Conservation (phyloP, 1,139 yeast species). For the Suhomyces ambrosiae region DNA sequence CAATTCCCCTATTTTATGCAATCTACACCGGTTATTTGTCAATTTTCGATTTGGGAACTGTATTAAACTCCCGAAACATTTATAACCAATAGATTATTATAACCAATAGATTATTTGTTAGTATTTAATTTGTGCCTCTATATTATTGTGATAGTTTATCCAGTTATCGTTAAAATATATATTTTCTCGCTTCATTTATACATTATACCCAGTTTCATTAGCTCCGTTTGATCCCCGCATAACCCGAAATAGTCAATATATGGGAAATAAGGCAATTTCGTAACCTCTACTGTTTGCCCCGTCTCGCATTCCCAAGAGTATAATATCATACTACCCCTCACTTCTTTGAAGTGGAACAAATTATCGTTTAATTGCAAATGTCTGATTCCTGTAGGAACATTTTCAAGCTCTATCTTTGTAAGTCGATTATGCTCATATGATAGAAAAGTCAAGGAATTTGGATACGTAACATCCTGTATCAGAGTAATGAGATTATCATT, state of each 20-base stretch:
- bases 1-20: too few relatives aligned
- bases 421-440: constrained; percentile 14
- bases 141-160: too few relatives aligned
- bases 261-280: constrained; percentile 17
- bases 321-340: constrained; percentile 4
- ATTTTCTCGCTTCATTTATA: too few relatives aligned
- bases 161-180: too few relatives aligned
- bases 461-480: constrained; percentile 11
- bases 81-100: too few relatives aligned
- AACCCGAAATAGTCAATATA: constrained; percentile 15
- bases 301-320: constrained; percentile 7
- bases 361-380: constrained; percentile 14
- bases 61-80: too few relatives aligned
- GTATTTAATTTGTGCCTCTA: too few relatives aligned
- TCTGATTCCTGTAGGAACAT: constrained; percentile 14
- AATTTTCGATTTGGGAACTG: too few relatives aligned
- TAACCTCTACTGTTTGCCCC: constrained; percentile 1
- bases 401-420: constrained; percentile 10
- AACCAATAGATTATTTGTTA: too few relatives aligned
- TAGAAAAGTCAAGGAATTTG: constrained; percentile 5
- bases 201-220: constrained; percentile 15
- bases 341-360: constrained; percentile 6
- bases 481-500: constrained; percentile 11
- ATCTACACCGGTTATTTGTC: too few relatives aligned
- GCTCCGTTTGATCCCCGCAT: constrained; percentile 16